Evolutionary conservation across 306 rosid genomes (phyloP), one percentile per base, ranked within the genome.

Genomic region (Senna tora): DNA sequence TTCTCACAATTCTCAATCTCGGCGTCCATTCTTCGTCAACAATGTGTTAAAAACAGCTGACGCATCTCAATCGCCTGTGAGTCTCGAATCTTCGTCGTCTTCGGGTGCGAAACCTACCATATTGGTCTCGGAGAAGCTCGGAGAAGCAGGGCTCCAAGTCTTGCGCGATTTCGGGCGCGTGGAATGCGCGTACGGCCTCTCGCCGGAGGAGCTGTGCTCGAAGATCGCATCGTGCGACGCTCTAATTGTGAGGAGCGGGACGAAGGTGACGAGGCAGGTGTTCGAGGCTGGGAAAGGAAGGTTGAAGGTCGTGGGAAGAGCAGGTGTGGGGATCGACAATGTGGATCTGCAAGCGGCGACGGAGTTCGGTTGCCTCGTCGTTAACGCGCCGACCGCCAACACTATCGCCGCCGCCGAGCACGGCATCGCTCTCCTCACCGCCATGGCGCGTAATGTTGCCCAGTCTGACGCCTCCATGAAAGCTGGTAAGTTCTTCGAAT

Each of bases 271-370:
- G 1, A 79, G 96, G 21, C 6, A 82, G 69, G 91, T 93, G 12
- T 87, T 93, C 4, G 90, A 89, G 69, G 94, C 92, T 0, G 81
- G 83, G 0, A 83, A 86, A n/a, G 97, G 96, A 36, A 83, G 83
- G 72, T 69, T 93, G 82, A 90, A 86, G 81, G 98, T 93, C 6
- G 98, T 93, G 14, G 97, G 98, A 2, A 87, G 97, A 58, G 98
- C 98, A 5, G 98, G 98, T 0, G 97, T 93, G 12, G 97, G 98
- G 0, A 93, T 93, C 28, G 98, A 93, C 81, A 91, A 93, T 72
- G 98, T 91, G 55, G 96, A 93, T 87, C 96, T 93, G 56, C 90
- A 86, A 42, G 93, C 98, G 1, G 97, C 98, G 9, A 93, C 98
- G 0, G 97, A 93, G 56, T 88, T 81, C 28, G 96, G 98, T 1